phyloP scores from a whole-genome alignment of 495 filamentous ascomycete species.

The Penicillium pancosmium region DNA sequence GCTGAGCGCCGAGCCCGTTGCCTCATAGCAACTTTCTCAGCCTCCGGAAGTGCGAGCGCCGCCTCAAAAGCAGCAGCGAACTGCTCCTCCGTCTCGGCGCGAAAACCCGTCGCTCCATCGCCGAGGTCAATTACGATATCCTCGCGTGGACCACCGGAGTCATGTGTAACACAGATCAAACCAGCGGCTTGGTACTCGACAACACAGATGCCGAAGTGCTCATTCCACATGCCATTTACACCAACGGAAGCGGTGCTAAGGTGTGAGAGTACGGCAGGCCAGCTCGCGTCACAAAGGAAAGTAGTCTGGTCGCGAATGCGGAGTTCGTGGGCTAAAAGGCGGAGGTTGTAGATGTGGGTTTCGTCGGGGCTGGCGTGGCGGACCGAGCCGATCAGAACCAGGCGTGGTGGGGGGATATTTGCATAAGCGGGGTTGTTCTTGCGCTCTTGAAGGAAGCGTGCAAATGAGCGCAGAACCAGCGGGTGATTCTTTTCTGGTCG shows the following conservation, averaged over 20 bases:
- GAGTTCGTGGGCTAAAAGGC: slow-evolving; percentile 85
- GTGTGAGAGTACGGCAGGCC: slow-evolving; percentile 81
- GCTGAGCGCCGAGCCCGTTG: slow-evolving; percentile 73
- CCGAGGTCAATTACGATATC: slow-evolving; percentile 87
- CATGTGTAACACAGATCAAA: slow-evolving; percentile 85
- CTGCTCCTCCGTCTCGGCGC: slow-evolving; percentile 72
- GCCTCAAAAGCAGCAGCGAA: slow-evolving; percentile 79
- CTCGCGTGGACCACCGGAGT: slow-evolving; percentile 86
- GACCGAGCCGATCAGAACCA: slow-evolving; percentile 87
- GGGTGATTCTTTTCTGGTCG: slow-evolving; percentile 95
- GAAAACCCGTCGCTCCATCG: slow-evolving; percentile 81
- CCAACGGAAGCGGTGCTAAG: slow-evolving; percentile 74
- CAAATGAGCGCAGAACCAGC: slow-evolving; percentile 80
- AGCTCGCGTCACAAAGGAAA: slow-evolving; percentile 86
- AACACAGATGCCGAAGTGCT: slow-evolving; percentile 98
- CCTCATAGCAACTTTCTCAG: slow-evolving; percentile 73
- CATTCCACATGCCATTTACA: slow-evolving; percentile 99
- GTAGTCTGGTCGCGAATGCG: slow-evolving; percentile 79
- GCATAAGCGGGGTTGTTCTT: slow-evolving; percentile 48
- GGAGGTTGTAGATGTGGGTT: slow-evolving; percentile 87
- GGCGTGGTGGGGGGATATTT: slow-evolving; percentile 40
- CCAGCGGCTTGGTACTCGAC: slow-evolving; percentile 98
- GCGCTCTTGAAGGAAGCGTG: slow-evolving; percentile 61
- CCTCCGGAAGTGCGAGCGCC: slow-evolving; percentile 65
- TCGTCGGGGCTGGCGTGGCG: slow-evolving; percentile 76